Evolutionary conservation across 805 yeast genomes (phyloP).

Genomic region (Scheffersomyces lignosus): DNA sequence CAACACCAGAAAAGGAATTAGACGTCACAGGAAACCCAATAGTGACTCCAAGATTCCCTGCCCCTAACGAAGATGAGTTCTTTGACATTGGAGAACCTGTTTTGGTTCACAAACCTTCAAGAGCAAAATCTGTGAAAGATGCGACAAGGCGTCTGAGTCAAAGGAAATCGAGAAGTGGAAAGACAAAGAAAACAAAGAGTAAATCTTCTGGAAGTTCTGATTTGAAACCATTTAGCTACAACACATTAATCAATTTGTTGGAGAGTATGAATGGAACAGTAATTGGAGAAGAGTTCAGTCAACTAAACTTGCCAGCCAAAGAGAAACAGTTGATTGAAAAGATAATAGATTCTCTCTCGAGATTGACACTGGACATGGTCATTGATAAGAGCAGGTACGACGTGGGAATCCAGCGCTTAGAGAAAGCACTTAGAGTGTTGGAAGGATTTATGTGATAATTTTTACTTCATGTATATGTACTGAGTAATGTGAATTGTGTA

Average conservation of each 20-base stretch:
- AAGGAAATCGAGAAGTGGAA: slow-evolving; percentile 19
- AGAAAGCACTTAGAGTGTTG: slow-evolving; percentile 77
- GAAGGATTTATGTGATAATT: slow-evolving; percentile 63
- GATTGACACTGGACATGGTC: slow-evolving; percentile 89
- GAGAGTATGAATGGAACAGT: slow-evolving; percentile 62
- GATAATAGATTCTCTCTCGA: slow-evolving; percentile 79
- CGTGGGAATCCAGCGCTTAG: slow-evolving; percentile 77
- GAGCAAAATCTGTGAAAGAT: slow-evolving; percentile 35
- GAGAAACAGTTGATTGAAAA: slow-evolving; percentile 82
- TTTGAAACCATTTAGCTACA: slow-evolving; percentile 40
- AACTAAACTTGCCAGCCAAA: slow-evolving; percentile 67
- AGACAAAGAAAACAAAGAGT: slow-evolving; percentile 7
- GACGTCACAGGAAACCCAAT: background rate
- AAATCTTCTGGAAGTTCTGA: slow-evolving; percentile 6
- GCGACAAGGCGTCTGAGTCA: slow-evolving; percentile 18
- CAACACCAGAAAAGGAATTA: slow-evolving; percentile 1
- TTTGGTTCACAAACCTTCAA: slow-evolving; percentile 28
- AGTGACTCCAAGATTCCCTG: background rate
- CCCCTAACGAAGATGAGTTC: slow-evolving; percentile 25
- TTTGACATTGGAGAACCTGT: slow-evolving; percentile 39
- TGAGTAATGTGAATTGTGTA: background rate
- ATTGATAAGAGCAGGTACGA: slow-evolving; percentile 77
- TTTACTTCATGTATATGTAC: background rate
- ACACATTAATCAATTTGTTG: slow-evolving; percentile 49
- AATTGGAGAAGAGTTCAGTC: slow-evolving; percentile 70